These are phyloP conservation scores for Clarkia xantiana DNA, from an alignment of 345 rosid species.

Conservation along the genomic window DNA sequence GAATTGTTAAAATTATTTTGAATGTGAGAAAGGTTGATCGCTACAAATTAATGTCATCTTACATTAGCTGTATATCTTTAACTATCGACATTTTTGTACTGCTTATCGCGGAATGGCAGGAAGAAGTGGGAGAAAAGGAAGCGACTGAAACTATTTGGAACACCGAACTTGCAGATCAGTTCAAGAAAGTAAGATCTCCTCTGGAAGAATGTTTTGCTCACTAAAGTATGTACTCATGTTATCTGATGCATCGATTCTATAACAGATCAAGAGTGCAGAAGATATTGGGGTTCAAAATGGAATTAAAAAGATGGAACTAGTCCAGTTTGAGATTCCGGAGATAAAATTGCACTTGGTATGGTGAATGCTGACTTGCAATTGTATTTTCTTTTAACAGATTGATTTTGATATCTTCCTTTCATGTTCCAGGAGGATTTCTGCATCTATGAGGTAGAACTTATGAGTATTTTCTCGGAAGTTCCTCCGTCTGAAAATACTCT, in stretches of 20 bases:
- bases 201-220: background rate
- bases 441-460: conserved; percentile 18
- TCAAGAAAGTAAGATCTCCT: conserved; percentile 6
- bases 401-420: background rate
- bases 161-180: conserved; percentile 15
- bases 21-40: background rate
- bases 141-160: conserved; percentile 2
- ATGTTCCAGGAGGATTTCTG: conserved; percentile 29
- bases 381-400: background rate
- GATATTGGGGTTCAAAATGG: conserved; percentile 15
- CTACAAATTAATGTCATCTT: too few relatives aligned
- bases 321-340: conserved; percentile 58
- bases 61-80: too few relatives aligned
- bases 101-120: conserved; percentile 6
- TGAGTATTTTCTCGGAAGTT: conserved; percentile 26
- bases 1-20: background rate
- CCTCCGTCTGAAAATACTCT: conserved; percentile 21
- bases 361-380: conserved; percentile 1
- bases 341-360: conserved; percentile 35
- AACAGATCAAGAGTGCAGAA: conserved; percentile 17
- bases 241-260: conserved; percentile 2
- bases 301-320: conserved; percentile 10
- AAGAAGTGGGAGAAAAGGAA: conserved; percentile 17
- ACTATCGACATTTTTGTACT: too few relatives aligned
- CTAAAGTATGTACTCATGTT: conserved; percentile 3